phyloP scores from a whole-genome alignment of 163 green algal genomes.

The Prototheca wickerhamii region DNA sequence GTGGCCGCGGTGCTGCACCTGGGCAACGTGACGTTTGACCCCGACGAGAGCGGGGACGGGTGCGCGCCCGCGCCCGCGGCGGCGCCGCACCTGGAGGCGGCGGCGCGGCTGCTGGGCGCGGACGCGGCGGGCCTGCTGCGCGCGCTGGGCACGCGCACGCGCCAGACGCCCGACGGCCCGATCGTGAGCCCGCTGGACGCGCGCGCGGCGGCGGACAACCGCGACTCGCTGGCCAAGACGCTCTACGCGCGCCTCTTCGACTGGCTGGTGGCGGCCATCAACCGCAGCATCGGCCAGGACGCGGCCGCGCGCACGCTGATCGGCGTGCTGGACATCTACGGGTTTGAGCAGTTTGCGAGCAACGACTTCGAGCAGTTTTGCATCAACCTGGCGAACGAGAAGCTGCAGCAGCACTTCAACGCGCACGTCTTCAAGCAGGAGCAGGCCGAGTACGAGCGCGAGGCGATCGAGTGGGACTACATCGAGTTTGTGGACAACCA shows the following conservation, averaged over 20 bases:
- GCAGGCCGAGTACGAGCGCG: conserved; percentile 95
- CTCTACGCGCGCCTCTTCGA: conserved; percentile 87
- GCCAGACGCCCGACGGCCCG: conserved; percentile 73
- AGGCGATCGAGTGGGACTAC: conserved; percentile 97
- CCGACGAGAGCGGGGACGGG: conserved; percentile 38
- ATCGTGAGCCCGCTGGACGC: conserved; percentile 83
- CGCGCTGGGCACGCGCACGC: conserved; percentile 79
- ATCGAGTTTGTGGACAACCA: conserved; percentile 98
- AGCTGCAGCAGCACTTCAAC: conserved; percentile 99
- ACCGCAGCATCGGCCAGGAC: conserved; percentile 90
- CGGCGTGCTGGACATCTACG: conserved; percentile 98
- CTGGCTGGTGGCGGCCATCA: conserved; percentile 87
- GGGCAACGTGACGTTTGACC: conserved; percentile 84
- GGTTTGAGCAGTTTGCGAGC: conserved; percentile 88
- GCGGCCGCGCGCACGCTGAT: conserved; percentile 59
- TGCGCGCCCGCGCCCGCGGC: conserved; percentile 24
- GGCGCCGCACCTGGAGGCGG: conserved; percentile 42
- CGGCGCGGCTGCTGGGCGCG: conserved; percentile 68
- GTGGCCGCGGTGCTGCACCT: conserved; percentile 95
- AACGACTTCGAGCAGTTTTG: conserved; percentile 96
- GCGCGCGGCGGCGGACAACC: conserved; percentile 66
- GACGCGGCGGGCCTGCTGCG: conserved; percentile 59
- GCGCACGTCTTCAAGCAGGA: conserved; percentile 99
- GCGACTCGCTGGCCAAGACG: conserved; percentile 93
- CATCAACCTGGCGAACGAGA: conserved; percentile 99